Percentiles rank a stretch among this genome's conserved stretches.
These are phyloP conservation scores for Botrytis medusae DNA, from an alignment of 2,329 filamentous ascomycete species.

Conservation along the genomic window DNA sequence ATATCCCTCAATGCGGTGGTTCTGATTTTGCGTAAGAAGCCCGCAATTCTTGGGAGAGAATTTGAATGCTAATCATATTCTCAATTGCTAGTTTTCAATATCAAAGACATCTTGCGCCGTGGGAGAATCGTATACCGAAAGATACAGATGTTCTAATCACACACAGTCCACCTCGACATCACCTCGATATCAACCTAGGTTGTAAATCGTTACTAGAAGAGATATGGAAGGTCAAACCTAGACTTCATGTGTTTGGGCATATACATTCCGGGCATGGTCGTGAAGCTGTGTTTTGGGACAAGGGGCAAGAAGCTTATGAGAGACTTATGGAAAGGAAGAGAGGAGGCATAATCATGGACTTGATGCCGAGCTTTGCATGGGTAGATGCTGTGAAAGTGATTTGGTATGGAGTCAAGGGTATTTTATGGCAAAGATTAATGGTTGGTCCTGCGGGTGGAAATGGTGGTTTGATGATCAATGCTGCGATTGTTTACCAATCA, in stretches of 20 bases:
- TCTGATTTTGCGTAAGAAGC: constrained; percentile 58
- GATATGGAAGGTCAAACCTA: constrained; percentile 58
- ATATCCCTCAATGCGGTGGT: constrained; percentile 75
- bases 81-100: constrained; percentile 56
- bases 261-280: constrained; percentile 61
- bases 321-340: constrained; percentile 37
- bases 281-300: constrained; percentile 62
- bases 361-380: constrained; percentile 44
- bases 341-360: constrained; percentile 40
- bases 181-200: constrained; percentile 53
- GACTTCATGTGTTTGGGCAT: constrained; percentile 66
- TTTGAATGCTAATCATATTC: constrained; percentile 14
- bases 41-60: background rate
- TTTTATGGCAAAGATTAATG: constrained; percentile 58
- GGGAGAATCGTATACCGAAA: constrained; percentile 58
- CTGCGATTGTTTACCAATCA: constrained; percentile 52
- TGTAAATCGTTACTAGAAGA: constrained; percentile 59
- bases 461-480: constrained; percentile 60
- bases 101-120: constrained; percentile 54
- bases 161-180: constrained; percentile 62
- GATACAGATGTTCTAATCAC: constrained; percentile 64
- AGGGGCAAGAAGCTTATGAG: constrained; percentile 48
- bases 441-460: constrained; percentile 51
- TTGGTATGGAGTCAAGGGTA: constrained; percentile 52
- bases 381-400: constrained; percentile 51